Percentiles rank a stretch among this genome's conserved stretches.
Evolutionary conservation across 106 monocot genomes (phyloP).

Genomic region (Phalaenopsis aphrodite): DNA sequence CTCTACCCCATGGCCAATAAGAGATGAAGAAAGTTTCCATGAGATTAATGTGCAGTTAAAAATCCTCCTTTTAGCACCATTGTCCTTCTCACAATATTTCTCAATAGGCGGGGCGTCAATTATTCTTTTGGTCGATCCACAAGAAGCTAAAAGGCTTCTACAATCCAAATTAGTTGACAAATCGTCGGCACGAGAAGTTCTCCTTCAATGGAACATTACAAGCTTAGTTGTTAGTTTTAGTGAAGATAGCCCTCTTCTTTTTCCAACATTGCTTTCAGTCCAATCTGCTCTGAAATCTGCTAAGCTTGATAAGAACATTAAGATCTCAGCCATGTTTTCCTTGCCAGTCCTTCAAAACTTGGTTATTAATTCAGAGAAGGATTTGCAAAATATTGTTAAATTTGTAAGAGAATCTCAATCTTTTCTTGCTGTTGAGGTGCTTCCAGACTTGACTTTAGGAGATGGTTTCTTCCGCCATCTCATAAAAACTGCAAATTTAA

Average conservation of each 20-base stretch:
- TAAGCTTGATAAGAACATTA: constrained; percentile 12
- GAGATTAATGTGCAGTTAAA: constrained; percentile 23
- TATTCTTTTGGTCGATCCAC: constrained; percentile 21
- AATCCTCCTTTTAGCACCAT: constrained; percentile 16
- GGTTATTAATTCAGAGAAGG: constrained; percentile 3
- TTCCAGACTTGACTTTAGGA: constrained; percentile 13
- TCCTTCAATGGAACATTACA: background rate
- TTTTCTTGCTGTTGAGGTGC: constrained; percentile 23
- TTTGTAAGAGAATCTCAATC: constrained; percentile 26
- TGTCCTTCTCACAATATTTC: constrained; percentile 8
- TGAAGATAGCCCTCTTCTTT: constrained; percentile 10
- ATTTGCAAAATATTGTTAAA: constrained; percentile 11
- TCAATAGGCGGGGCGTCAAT: constrained; percentile 17
- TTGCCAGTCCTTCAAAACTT: constrained; percentile 21
- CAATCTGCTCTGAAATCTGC: constrained; percentile 18
- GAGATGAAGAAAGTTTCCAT: constrained; percentile 16
- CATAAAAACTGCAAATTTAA: constrained; percentile 7
- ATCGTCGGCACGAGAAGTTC: too few relatives aligned
- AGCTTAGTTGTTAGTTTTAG: constrained; percentile 21
- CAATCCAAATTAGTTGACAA: background rate
- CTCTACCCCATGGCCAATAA: constrained; percentile 1
- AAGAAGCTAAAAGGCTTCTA: constrained; percentile 3
- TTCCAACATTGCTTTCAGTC: constrained; percentile 28
- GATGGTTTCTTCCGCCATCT: constrained; percentile 18
- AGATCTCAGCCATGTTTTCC: constrained; percentile 30